Conservation (phyloP, 371 early-diverging fungal genomes). For the Mucor piriformis region DNA sequence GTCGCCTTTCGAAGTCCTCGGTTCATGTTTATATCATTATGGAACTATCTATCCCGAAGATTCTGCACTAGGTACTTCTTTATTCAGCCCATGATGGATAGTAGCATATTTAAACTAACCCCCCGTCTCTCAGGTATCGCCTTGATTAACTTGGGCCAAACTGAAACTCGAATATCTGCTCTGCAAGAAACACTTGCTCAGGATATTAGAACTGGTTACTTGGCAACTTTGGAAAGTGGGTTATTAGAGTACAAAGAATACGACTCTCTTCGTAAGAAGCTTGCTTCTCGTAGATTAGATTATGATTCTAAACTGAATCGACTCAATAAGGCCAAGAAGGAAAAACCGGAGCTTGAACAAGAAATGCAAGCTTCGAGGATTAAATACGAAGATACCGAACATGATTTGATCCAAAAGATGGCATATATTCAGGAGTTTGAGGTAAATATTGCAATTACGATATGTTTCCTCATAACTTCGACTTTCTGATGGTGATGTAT, state of each 20-base stretch:
- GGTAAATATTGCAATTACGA: conserved; percentile 35
- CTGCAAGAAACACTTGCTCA: conserved; percentile 61
- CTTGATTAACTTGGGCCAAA: conserved; percentile 62
- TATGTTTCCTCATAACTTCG: background rate
- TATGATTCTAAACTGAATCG: conserved; percentile 90
- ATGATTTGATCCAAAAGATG: conserved; percentile 71
- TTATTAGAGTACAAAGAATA: conserved; percentile 69
- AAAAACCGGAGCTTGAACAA: conserved; percentile 88
- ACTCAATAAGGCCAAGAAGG: conserved; percentile 87
- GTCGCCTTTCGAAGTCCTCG: conserved; percentile 65
- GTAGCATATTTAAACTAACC: too few species aligned
- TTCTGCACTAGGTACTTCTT: conserved; percentile 65
- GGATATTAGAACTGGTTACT: conserved; percentile 47
- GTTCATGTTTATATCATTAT: conserved; percentile 59
- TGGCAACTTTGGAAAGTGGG: conserved; percentile 47
- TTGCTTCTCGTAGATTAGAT: conserved; percentile 87
- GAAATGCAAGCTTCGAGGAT: conserved; percentile 85
- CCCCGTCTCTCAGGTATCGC: conserved; percentile 60
- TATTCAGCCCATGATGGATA: too few species aligned
- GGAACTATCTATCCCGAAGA: conserved; percentile 61
- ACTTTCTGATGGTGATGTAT: too few species aligned
- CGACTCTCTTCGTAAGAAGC: conserved; percentile 72
- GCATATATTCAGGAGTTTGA: conserved; percentile 68
- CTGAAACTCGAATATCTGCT: conserved; percentile 63
- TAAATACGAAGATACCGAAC: conserved; percentile 90